Percentiles rank a stretch among this genome's conserved stretches.
Evolutionary conservation across 148 eudicot species (phyloP).

Genomic region (Spergularia bocconei): DNA sequence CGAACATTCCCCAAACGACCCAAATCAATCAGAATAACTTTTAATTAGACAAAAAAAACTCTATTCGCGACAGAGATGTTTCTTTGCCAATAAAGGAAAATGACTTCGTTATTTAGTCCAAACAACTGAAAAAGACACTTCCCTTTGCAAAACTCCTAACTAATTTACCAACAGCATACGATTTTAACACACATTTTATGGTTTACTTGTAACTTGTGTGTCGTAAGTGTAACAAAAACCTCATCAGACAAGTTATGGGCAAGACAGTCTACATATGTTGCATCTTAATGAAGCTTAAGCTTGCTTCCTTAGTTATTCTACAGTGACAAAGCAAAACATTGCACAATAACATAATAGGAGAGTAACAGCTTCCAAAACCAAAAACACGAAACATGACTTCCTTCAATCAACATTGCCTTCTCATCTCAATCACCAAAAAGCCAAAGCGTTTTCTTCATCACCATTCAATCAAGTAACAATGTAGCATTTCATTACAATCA

Average conservation of each 20-base stretch:
- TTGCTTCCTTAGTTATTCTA: not conserved
- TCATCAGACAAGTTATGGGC: no score
- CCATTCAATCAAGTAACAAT: no score
- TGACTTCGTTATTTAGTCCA: not conserved
- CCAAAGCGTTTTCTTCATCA: not conserved
- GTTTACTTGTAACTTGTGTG: not conserved
- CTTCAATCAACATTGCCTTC: not conserved
- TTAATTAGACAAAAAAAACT: not conserved
- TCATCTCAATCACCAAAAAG: not conserved
- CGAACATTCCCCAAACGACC: not conserved
- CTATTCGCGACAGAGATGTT: not conserved
- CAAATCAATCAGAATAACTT: constrained; percentile 5
- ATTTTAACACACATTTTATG: not conserved
- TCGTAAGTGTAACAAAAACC: not conserved
- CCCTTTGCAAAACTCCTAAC: not conserved
- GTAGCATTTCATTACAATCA: not conserved
- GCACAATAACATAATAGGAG: not conserved
- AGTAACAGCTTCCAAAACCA: not conserved
- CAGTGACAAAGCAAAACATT: not conserved
- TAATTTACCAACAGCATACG: not conserved
- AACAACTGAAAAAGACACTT: not conserved
- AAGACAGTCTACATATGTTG: no score
- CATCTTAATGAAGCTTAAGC: no score
- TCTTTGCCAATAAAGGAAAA: not conserved
- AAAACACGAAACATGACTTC: not conserved